phyloP scores from a whole-genome alignment of 2,329 filamentous ascomycete species.

The Diaporthe sp. region DNA sequence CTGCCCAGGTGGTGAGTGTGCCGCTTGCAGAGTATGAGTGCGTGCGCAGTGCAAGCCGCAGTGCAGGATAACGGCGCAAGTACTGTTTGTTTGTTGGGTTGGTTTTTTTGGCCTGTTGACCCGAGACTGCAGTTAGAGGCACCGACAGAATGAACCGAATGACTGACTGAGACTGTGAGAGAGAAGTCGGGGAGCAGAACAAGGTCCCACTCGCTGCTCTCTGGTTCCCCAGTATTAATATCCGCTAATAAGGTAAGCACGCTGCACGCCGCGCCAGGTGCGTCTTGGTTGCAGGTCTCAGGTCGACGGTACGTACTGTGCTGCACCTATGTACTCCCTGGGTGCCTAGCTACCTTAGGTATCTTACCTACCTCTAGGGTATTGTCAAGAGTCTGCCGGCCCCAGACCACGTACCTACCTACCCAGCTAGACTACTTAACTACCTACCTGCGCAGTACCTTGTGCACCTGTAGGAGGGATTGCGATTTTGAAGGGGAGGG shows the following conservation, averaged over 20 bases:
- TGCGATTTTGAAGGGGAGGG: not conserved
- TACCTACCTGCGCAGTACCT: too few species aligned
- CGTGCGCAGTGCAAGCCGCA: not conserved
- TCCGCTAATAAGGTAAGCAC: conserved; percentile 36
- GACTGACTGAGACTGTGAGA: conserved; percentile 34
- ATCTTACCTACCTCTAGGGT: too few species aligned
- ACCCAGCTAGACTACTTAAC: not conserved
- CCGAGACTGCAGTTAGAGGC: conserved; percentile 13
- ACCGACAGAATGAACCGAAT: conserved; percentile 15
- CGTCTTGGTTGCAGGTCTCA: conserved; percentile 25
- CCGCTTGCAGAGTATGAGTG: conserved; percentile 7
- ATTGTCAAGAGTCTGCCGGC: not conserved
- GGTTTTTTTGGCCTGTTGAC: not conserved
- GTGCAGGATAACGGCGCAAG: conserved; percentile 19
- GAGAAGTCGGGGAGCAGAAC: conserved; percentile 30
- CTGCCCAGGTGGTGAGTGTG: not conserved
- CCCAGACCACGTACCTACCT: not conserved
- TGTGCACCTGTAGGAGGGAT: not conserved
- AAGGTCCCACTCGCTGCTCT: conserved; percentile 18
- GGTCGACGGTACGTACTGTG: conserved; percentile 22
- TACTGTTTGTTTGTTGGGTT: conserved; percentile 8
- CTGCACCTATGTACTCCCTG: not conserved
- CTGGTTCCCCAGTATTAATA: conserved; percentile 36
- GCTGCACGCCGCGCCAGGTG: conserved; percentile 31
- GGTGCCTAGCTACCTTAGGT: not conserved